Evolutionary conservation across 2,329 filamentous ascomycete genomes (phyloP).

Genomic region (Alternaria sp.): DNA sequence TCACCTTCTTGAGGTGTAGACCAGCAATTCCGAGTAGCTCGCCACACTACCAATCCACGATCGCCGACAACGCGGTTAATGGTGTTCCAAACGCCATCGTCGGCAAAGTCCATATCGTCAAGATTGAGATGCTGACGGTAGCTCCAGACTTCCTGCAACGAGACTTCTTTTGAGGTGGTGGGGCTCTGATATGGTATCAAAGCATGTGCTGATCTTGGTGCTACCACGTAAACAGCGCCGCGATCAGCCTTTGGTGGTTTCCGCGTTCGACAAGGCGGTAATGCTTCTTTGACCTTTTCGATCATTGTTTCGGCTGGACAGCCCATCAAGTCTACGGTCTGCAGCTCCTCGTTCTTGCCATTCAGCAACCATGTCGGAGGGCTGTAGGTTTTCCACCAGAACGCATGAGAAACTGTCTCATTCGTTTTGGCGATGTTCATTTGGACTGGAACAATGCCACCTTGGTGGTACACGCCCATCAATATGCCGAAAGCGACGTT

Average conservation of each 20-base stretch:
- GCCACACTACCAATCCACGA: conserved; percentile 57
- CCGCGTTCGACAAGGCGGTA: conserved; percentile 56
- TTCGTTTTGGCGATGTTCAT: conserved; percentile 75
- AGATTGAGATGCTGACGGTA: conserved; percentile 75
- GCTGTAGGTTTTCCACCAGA: conserved; percentile 89
- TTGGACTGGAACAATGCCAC: conserved; percentile 77
- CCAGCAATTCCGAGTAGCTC: conserved; percentile 52
- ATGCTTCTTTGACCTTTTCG: conserved; percentile 64
- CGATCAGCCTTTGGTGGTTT: conserved; percentile 55
- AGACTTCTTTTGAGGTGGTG: conserved; percentile 54
- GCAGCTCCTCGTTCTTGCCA: conserved; percentile 75
- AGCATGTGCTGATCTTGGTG: conserved; percentile 75
- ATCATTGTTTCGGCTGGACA: conserved; percentile 69
- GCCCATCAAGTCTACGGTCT: conserved; percentile 77
- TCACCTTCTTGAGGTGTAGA: conserved; percentile 4
- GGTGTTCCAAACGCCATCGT: conserved; percentile 78
- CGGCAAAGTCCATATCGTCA: conserved; percentile 80
- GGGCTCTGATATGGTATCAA: conserved; percentile 63
- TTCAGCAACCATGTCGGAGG: conserved; percentile 83
- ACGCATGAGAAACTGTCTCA: conserved; percentile 69
- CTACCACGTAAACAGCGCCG: conserved; percentile 67
- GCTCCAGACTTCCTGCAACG: conserved; percentile 75
- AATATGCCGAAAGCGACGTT: conserved; percentile 72
- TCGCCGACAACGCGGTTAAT: conserved; percentile 68
- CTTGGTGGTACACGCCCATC: conserved; percentile 86